phyloP scores from a whole-genome alignment of 257 asterid genomes.

The Przewalskia tangutica region DNA sequence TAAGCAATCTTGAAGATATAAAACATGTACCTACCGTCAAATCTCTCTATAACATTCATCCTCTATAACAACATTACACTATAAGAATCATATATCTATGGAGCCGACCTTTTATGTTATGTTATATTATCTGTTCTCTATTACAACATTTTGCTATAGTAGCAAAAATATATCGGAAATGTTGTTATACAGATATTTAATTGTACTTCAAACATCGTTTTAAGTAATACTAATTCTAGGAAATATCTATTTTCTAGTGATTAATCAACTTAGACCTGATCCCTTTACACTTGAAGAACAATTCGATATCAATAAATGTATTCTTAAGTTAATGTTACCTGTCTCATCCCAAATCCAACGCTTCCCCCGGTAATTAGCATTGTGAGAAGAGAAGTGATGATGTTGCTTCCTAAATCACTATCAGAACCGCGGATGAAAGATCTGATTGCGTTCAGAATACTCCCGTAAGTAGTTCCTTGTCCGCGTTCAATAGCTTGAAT shows the following conservation, averaged over 20 bases:
- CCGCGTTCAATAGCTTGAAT: constrained; percentile 83
- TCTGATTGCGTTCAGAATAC: constrained; percentile 64
- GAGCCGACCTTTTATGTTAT: too few species aligned
- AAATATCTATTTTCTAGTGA: neutral
- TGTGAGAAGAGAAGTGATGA: constrained; percentile 47
- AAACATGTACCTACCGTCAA: neutral
- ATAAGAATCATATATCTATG: too few species aligned
- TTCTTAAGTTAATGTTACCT: constrained; percentile 30
- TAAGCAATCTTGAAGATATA: neutral
- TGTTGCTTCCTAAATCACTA: constrained; percentile 37
- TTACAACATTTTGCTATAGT: too few species aligned
- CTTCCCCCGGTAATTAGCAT: constrained; percentile 85
- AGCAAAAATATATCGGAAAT: too few species aligned
- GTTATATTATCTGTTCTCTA: too few species aligned
- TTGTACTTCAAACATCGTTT: neutral
- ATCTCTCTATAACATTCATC: too few species aligned
- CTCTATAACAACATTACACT: too few species aligned
- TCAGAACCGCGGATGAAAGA: constrained; percentile 48
- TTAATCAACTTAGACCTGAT: neutral
- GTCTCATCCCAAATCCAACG: constrained; percentile 23
- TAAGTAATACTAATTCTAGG: neutral
- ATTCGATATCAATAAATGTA: neutral
- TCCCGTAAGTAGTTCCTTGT: constrained; percentile 71
- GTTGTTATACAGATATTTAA: too few species aligned
- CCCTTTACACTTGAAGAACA: neutral